Conservation (phyloP, 2,329 filamentous ascomycete genomes). For the Septoria linicola region DNA sequence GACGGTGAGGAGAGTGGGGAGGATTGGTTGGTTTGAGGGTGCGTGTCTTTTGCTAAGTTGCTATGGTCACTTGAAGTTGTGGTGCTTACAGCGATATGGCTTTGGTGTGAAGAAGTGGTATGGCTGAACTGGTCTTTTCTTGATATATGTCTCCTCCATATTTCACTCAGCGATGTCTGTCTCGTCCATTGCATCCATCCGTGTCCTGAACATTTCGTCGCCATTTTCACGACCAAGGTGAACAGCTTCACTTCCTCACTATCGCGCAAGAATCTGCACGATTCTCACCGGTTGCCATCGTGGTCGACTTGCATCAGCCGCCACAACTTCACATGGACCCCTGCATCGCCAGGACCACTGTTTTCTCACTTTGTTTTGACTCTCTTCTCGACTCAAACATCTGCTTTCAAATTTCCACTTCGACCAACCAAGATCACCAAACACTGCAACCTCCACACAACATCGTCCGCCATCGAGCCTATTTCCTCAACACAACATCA, state of each 20-base stretch:
- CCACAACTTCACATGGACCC: background rate
- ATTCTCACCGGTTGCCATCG: constrained; percentile 2
- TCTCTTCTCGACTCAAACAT: constrained; percentile 6
- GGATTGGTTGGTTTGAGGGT: constrained; percentile 11
- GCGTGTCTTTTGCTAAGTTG: background rate
- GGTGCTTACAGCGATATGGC: too few species aligned
- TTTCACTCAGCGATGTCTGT: too few species aligned
- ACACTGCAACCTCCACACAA: constrained; percentile 4
- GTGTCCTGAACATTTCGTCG: too few species aligned
- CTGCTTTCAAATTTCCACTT: background rate
- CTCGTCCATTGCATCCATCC: too few species aligned
- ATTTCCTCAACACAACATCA: background rate
- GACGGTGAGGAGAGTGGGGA: constrained; percentile 9
- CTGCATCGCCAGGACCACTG: constrained; percentile 3
- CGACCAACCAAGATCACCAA: constrained; percentile 4
- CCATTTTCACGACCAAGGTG: too few species aligned
- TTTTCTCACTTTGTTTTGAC: background rate
- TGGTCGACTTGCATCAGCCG: constrained; percentile 10
- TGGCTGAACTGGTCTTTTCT: too few species aligned
- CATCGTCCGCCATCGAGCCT: constrained; percentile 3
- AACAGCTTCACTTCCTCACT: constrained; percentile 7
- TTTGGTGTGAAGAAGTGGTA: background rate
- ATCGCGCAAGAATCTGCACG: background rate
- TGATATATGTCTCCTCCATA: too few species aligned
- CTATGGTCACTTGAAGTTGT: background rate